Percentiles rank a stretch among this genome's conserved stretches.
These are phyloP conservation scores for Mallotus japonicus DNA, from an alignment of 441 rosid genomes.

Conservation along the genomic window DNA sequence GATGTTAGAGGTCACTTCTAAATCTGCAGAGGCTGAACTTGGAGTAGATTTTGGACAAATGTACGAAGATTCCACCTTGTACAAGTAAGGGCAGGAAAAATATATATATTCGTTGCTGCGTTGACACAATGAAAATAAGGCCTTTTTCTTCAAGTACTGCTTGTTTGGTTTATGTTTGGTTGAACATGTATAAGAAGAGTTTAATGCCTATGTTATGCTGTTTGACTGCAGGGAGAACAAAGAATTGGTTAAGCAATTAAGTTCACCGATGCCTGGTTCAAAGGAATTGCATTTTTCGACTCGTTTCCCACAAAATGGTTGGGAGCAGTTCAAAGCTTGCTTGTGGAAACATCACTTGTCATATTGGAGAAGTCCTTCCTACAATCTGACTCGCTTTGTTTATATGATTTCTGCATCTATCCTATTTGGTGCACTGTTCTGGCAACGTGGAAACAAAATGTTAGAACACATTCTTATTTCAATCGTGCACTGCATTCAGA, in stretches of 20 bases:
- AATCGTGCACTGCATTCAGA: neutral
- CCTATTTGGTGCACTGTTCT: conserved; percentile 52
- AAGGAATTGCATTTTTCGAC: conserved; percentile 46
- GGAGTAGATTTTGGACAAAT: conserved; percentile 48
- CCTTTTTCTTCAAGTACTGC: too few relatives aligned
- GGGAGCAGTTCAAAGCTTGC: conserved; percentile 60
- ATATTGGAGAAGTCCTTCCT: conserved; percentile 74
- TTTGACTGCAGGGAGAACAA: conserved; percentile 37
- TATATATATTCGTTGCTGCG: too few relatives aligned
- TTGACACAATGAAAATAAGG: too few relatives aligned
- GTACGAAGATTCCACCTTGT: conserved; percentile 39
- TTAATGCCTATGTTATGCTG: neutral
- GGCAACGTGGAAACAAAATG: conserved; percentile 62
- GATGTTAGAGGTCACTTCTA: conserved; percentile 61
- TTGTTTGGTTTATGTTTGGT: too few relatives aligned
- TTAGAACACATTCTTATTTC: conserved; percentile 20
- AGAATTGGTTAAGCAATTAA: conserved; percentile 37
- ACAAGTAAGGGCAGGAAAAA: conserved; percentile 26
- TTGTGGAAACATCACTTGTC: conserved; percentile 69
- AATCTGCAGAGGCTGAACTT: conserved; percentile 46
- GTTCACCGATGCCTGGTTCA: conserved; percentile 42
- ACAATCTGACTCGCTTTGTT: conserved; percentile 53
- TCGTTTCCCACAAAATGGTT: conserved; percentile 43
- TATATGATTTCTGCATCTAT: conserved; percentile 32
- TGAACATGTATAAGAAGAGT: too few relatives aligned